Evolutionary conservation across 1,139 yeast genomes (phyloP).

Genomic region (Starmera stellimalicola): DNA sequence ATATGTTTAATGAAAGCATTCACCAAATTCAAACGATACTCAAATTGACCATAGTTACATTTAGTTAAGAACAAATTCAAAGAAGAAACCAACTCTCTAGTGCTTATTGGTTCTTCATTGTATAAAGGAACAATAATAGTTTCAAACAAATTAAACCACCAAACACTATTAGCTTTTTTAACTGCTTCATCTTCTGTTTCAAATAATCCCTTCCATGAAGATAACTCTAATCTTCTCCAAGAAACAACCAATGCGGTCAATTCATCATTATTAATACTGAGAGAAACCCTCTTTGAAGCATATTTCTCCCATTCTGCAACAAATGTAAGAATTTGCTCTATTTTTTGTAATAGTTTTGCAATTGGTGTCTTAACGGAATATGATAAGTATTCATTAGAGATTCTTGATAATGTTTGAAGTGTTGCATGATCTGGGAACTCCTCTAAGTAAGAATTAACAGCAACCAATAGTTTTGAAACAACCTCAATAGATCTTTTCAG

Average conservation of each 20-base stretch:
- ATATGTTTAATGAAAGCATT: slow-evolving; percentile 53
- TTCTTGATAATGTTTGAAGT: slow-evolving; percentile 53
- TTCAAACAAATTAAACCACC: slow-evolving; percentile 93
- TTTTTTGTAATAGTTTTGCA: slow-evolving; percentile 67
- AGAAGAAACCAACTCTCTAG: slow-evolving; percentile 48
- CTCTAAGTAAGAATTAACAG: slow-evolving; percentile 39
- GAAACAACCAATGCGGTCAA: slow-evolving; percentile 65
- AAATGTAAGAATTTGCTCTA: slow-evolving; percentile 78
- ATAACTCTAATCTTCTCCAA: slow-evolving; percentile 84
- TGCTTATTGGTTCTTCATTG: slow-evolving; percentile 20
- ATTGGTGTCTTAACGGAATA: slow-evolving; percentile 64
- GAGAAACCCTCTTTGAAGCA: slow-evolving; percentile 71
- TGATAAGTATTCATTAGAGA: slow-evolving; percentile 57
- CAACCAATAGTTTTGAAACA: slow-evolving; percentile 37
- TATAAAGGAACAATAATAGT: slow-evolving; percentile 46
- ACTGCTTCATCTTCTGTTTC: slow-evolving; percentile 49
- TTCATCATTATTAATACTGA: slow-evolving; percentile 44
- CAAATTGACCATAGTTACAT: slow-evolving; percentile 67
- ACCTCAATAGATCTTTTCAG: slow-evolving; percentile 48
- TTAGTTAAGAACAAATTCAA: slow-evolving; percentile 69
- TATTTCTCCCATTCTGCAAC: slow-evolving; percentile 91
- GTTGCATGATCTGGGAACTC: slow-evolving; percentile 98
- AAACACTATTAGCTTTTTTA: slow-evolving; percentile 51
- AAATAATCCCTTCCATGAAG: slow-evolving; percentile 78
- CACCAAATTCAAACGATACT: slow-evolving; percentile 45